phyloP scores from a whole-genome alignment of 2,329 filamentous ascomycete genomes.

The Scedosporium minutisporum region DNA sequence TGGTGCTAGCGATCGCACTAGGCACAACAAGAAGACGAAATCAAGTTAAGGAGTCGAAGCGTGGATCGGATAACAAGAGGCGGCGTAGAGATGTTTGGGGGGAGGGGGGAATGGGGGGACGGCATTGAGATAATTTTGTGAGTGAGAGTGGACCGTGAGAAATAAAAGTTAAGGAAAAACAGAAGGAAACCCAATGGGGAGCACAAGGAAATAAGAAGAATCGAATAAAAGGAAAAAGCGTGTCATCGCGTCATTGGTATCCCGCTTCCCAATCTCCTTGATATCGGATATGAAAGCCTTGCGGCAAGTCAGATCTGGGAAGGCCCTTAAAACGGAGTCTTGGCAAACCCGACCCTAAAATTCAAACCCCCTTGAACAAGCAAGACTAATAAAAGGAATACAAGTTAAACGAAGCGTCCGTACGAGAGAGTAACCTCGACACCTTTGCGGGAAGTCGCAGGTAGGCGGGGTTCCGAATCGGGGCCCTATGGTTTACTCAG shows the following conservation, averaged over 20 bases:
- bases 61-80: neutral
- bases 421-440: neutral
- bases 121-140: neutral
- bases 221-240: conserved; percentile 5
- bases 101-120: neutral
- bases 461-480: neutral
- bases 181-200: neutral
- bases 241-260: conserved; percentile 6
- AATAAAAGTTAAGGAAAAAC: neutral
- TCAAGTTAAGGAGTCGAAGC: no score
- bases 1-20: no score
- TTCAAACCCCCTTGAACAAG: conserved; percentile 10
- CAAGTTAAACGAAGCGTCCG: conserved; percentile 6
- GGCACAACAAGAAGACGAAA: no score
- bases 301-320: conserved; percentile 55
- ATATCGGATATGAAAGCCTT: conserved; percentile 36
- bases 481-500: conserved; percentile 31
- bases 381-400: conserved; percentile 13
- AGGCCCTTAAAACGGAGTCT: conserved; percentile 34
- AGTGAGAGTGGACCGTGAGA: conserved; percentile 5
- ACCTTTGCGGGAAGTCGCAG: conserved; percentile 7
- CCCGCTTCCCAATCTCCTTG: conserved; percentile 6
- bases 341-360: conserved; percentile 42
- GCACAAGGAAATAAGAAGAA: conserved; percentile 6
- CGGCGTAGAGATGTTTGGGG: neutral